Evolutionary conservation across 495 filamentous ascomycete species (phyloP).

Genomic region (Endocarpon pusillum): DNA sequence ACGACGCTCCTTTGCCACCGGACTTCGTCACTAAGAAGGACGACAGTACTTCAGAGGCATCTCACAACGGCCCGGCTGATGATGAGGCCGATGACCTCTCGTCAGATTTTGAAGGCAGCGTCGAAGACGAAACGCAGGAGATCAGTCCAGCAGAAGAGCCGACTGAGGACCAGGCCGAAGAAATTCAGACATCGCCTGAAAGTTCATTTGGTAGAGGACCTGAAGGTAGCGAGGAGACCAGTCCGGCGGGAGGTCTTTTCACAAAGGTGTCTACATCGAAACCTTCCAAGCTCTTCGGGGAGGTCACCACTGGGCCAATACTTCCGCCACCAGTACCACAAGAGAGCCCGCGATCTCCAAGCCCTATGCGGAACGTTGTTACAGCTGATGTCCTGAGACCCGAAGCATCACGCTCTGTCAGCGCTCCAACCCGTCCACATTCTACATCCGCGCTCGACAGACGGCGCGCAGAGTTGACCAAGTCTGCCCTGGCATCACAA

Average conservation of each 20-base stretch:
- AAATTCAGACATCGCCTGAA: slow-evolving; percentile 41
- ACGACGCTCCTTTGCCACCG: slow-evolving; percentile 21
- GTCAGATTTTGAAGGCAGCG: slow-evolving; percentile 18
- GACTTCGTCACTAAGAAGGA: slow-evolving; percentile 14
- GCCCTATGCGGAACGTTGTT: slow-evolving; percentile 42
- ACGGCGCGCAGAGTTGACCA: slow-evolving; percentile 14
- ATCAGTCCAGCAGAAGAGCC: slow-evolving; percentile 35
- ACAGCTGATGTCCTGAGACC: slow-evolving; percentile 28
- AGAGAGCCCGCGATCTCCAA: slow-evolving; percentile 59
- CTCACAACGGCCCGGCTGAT: slow-evolving; percentile 11
- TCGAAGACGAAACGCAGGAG: slow-evolving; percentile 36
- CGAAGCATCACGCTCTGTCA: slow-evolving; percentile 37
- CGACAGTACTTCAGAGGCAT: slow-evolving; percentile 8
- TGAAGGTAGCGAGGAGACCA: slow-evolving; percentile 11
- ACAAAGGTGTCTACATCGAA: slow-evolving; percentile 14
- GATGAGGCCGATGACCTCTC: slow-evolving; percentile 16
- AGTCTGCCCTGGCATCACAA: slow-evolving; percentile 7
- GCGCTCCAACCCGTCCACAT: slow-evolving; percentile 31
- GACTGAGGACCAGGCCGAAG: slow-evolving; percentile 19
- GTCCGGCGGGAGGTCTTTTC: slow-evolving; percentile 26
- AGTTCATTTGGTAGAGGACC: slow-evolving; percentile 42
- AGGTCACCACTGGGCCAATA: slow-evolving; percentile 36
- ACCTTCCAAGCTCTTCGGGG: slow-evolving; percentile 43
- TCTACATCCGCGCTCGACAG: slow-evolving; percentile 20
- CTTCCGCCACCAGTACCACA: slow-evolving; percentile 38